Conservation (phyloP, 495 filamentous ascomycete genomes). For the Xylaria castorea region DNA sequence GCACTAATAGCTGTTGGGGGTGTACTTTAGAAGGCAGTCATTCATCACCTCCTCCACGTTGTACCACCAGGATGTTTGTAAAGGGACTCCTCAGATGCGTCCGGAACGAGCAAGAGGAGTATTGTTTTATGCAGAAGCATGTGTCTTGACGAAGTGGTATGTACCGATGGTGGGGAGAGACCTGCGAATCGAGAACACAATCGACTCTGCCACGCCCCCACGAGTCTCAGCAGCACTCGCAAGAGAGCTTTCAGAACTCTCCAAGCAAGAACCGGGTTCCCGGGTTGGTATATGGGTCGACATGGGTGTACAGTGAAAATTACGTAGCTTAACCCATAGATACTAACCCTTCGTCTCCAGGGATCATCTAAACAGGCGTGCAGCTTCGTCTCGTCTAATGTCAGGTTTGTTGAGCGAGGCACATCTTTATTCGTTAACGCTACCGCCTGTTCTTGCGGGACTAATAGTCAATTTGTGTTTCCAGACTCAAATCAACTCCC, state of each 20-base stretch:
- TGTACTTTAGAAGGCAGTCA: constrained; percentile 5
- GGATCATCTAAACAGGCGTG: constrained; percentile 17
- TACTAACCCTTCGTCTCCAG: constrained; percentile 5
- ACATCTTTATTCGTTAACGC: constrained; percentile 21
- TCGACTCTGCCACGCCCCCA: constrained; percentile 17
- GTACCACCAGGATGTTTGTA: constrained; percentile 3
- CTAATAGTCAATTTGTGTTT: background rate
- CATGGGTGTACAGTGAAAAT: constrained; percentile 18
- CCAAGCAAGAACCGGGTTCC: constrained; percentile 23
- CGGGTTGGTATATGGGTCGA: constrained; percentile 14
- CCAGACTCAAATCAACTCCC: constrained; percentile 9
- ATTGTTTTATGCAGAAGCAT: constrained; percentile 2
- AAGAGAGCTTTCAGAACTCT: background rate
- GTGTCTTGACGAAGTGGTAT: constrained; percentile 1
- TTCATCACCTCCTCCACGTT: constrained; percentile 16
- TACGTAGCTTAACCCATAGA: constrained; percentile 1
- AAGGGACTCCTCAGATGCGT: background rate
- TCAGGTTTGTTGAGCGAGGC: constrained; percentile 1
- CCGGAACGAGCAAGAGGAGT: background rate
- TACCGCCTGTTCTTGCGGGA: constrained; percentile 1
- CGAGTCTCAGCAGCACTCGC: constrained; percentile 14
- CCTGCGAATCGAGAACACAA: constrained; percentile 23
- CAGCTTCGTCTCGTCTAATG: constrained; percentile 18
- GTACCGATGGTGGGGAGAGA: constrained; percentile 18
- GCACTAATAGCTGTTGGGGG: background rate